Base-by-base conservation (phyloP, 129 eudicot species). In the Arctium lappa region DNA sequence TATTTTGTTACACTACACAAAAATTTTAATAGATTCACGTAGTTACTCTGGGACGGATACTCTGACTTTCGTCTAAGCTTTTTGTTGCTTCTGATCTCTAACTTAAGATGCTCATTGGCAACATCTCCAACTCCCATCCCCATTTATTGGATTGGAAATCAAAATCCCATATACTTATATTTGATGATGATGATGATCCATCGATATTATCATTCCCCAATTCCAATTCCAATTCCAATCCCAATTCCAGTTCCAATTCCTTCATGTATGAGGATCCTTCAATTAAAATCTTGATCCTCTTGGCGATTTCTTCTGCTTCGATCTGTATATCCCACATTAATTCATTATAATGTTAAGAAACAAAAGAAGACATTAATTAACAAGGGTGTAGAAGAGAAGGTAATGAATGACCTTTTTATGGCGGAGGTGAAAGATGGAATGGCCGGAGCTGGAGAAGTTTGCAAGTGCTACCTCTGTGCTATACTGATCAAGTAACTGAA, bases 391-490 rank as follows among this genome's bases (percentile, higher is more conserved):
- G 36, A 22, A 22, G 27, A 22, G 27, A 22, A 22, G 27, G 27
- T 22, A 22, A 22, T 5, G 6, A 72, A 6, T 50, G 69, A 89
- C 95, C 92, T 85, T 88, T 60, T 79, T 90, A 46, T 82, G 80
- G 73, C 78, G 34, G 12, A 88, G 9, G 71, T 91, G 96, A 79
- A 89, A 80, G 29, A 79, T 72, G 2, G 91, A 89, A 77, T 74
- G 84, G 6, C 88, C 91, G 37, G 37, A 11, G 66, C n/a, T 62
- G 0, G 89, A 81, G 72, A 86, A 89, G 73, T 53, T 88, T 72
- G 93, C 91, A 33, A 80, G 63, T 37, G 82, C 72, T 13, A 89
- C 89, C 85, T 91, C 90, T 22, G 77, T 73, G 78, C 86, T 87
- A 69, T 86, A 77, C 18, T 82, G 80, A 74, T 74, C 42, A 38